phyloP scores from a whole-genome alignment of 495 filamentous ascomycete species.

The Xylaria telfairii region DNA sequence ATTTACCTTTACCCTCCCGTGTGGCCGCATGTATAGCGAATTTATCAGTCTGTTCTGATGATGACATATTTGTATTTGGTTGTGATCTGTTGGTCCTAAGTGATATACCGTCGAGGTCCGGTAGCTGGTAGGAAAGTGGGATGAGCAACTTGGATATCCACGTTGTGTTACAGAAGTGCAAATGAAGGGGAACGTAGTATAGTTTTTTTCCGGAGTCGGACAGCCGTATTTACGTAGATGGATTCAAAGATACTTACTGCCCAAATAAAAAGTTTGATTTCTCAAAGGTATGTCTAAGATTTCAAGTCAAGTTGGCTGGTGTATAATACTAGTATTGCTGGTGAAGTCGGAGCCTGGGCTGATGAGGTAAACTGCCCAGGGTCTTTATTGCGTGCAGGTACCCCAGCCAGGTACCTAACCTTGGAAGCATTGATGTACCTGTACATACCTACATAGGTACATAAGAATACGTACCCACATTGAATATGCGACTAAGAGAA shows the following conservation, averaged over 20 bases:
- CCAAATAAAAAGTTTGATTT: neutral
- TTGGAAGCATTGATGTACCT: too few relatives aligned
- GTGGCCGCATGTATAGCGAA: slow-evolving; percentile 89
- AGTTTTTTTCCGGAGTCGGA: neutral
- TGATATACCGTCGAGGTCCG: neutral
- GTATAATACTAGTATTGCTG: too few relatives aligned
- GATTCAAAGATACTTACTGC: neutral
- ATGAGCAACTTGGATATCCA: neutral
- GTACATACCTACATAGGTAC: too few relatives aligned
- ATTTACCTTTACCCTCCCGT: slow-evolving; percentile 82
- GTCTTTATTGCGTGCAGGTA: neutral
- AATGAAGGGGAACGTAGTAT: neutral
- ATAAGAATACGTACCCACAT: neutral
- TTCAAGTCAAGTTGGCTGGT: neutral
- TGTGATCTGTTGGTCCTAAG: neutral
- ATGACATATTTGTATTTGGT: slow-evolving; percentile 7
- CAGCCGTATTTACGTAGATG: neutral
- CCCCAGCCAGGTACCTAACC: neutral
- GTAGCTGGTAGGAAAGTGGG: neutral
- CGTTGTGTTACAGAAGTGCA: neutral
- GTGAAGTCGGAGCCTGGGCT: neutral
- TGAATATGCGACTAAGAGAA: slow-evolving; percentile 1
- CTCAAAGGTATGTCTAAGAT: neutral
- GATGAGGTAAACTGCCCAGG: slow-evolving; percentile 7
- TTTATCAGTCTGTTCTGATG: slow-evolving; percentile 50